Percentiles rank a stretch among this genome's conserved stretches.
These are phyloP conservation scores for Xylaria hypoxylon DNA, from an alignment of 2,329 filamentous ascomycete genomes.

Conservation along the genomic window DNA sequence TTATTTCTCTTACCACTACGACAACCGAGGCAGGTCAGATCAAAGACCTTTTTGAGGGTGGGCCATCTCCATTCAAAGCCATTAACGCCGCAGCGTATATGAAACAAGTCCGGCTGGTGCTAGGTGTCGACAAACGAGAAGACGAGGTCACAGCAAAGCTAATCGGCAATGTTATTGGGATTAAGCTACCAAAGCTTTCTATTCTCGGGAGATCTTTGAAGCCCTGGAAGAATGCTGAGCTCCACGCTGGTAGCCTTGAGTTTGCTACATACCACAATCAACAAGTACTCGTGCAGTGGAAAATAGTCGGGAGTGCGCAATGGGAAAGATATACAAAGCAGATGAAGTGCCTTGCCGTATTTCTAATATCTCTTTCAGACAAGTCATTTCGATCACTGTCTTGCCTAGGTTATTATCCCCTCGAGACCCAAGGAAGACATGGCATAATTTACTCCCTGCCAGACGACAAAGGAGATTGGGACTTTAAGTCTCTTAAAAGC, in stretches of 20 bases:
- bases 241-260: conserved; percentile 34
- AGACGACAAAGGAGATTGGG: conserved; percentile 29
- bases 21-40: conserved; percentile 39
- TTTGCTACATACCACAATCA: conserved; percentile 35
- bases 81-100: conserved; percentile 42
- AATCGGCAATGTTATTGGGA: conserved; percentile 1
- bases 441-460: conserved; percentile 39
- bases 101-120: conserved; percentile 41
- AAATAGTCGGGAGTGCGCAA: conserved; percentile 28
- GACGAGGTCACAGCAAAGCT: conserved; percentile 38
- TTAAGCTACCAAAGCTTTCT: conserved; percentile 20
- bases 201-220: conserved; percentile 24
- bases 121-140: conserved; percentile 41
- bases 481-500: conserved; percentile 33
- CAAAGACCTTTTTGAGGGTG: conserved; percentile 32
- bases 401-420: conserved; percentile 40
- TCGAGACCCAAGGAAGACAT: conserved; percentile 29
- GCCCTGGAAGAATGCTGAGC: conserved; percentile 13
- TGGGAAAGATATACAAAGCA: conserved; percentile 37
- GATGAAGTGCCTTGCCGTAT: conserved; percentile 38
- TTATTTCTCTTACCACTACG: conserved; percentile 40
- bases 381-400: conserved; percentile 40
- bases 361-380: conserved; percentile 39
- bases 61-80: conserved; percentile 6
- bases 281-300: conserved; percentile 43